phyloP scores from a whole-genome alignment of 192 early-diverging fungal genomes.

The Jimgerdemannia lactiflua region DNA sequence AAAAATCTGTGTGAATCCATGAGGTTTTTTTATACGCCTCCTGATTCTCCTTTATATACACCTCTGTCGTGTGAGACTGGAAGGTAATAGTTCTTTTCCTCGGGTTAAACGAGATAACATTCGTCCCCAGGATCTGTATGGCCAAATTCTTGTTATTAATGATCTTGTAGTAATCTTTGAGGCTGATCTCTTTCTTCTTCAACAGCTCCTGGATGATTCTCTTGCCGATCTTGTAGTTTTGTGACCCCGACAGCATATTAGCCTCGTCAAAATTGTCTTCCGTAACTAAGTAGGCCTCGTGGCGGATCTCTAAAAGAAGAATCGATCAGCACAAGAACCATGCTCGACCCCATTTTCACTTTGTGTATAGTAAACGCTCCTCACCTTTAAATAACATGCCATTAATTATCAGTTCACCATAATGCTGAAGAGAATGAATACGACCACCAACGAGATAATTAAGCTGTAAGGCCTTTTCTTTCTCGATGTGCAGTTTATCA shows the following conservation, averaged over 20 bases:
- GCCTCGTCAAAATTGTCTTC: no score
- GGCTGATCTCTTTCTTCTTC: not conserved
- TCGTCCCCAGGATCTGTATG: slow-evolving; percentile 12
- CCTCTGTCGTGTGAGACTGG: slow-evolving; percentile 12
- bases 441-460: not conserved
- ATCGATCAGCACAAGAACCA: no score
- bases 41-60: slow-evolving; percentile 3
- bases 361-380: no score
- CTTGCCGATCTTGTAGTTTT: slow-evolving; percentile 10
- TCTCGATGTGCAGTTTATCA: slow-evolving; percentile 8
- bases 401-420: no score
- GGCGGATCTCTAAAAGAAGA: no score
- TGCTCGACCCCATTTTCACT: no score
- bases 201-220: not conserved
- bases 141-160: slow-evolving; percentile 2
- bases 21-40: no score
- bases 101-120: no score
- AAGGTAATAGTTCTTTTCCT: slow-evolving; percentile 15
- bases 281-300: no score
- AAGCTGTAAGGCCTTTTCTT: slow-evolving; percentile 7
- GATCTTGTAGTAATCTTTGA: not conserved
- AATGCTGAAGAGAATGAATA: no score
- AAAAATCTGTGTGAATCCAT: no score
- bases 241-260: not conserved
- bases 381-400: slow-evolving; percentile 6